Base-by-base conservation (phyloP, 495 filamentous ascomycete species). In the Trichocladium antarcticum region DNA sequence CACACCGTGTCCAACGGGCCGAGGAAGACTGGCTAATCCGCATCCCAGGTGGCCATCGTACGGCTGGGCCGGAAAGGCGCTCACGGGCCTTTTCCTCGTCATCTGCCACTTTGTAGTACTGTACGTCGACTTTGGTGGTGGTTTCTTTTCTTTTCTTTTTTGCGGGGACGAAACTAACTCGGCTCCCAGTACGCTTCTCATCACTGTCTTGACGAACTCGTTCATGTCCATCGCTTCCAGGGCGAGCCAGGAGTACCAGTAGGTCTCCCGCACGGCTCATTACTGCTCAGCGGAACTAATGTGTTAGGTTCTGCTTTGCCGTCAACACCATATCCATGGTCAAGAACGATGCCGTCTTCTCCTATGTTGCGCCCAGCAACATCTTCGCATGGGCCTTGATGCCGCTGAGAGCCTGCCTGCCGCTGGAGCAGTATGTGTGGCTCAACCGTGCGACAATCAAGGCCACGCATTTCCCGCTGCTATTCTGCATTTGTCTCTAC, bases 281-380 rank as follows among this genome's bases (percentile, higher is more conserved):
- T 24, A 0, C 10, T 35, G 15, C 24, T 2, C 10, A 8, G 1
- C 9, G 9, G n/a, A n/a, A 31, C 55, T 54, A 29, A 57, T 1
- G 9, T 14, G 8, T 9, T 34, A 74, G 71, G 42, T 95, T 95
- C 57, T 68, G 94, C 4, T 93, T 96, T 61, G 87, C 90, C 6
- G 84, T 95, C 62, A 95, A 95, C 55, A 88, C 87, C 6, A 89
- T 95, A 32, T 92, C 88, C 4, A 86, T 96, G 84, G 89, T 95
- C 43, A 96, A 97, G 60, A 93, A 87, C 17, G 89, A 96, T 60
- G 84, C 86, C 0, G 71, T 95, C 0, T 96, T 95, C 68, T 89
- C 87, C 12, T 95, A 96, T 57, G 74, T 94, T 48, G 85, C 87
- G 1, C 89, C 89, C 0, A 81, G 82, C 12, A 96, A 96, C 57